Base-by-base conservation (phyloP, 495 filamentous ascomycete species). In the Durotheca rogersii region DNA sequence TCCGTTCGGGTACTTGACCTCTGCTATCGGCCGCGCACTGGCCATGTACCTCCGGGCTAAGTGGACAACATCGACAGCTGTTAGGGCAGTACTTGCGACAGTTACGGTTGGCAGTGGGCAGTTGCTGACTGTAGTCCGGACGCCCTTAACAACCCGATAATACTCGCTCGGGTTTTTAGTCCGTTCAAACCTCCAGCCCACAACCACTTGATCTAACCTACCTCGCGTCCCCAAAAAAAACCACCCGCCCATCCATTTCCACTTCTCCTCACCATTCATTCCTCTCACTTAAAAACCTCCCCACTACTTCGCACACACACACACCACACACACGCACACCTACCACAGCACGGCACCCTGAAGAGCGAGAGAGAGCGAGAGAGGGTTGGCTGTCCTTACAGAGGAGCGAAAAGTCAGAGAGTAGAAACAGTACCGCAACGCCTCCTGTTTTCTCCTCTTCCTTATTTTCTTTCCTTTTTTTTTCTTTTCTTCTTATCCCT, bases 221-320 rank as follows among this genome's bases (percentile, higher is more conserved):
- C 36, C 17, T 25, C 30, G 37, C 47, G 34, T 35, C 47, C 51
- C 47, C n/a, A n/a, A n/a, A n/a, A 49, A 66, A 54, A 63, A 51
- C 52, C 52, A 60, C 53, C 50, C 48, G 50, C 59, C 56, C 58
- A 57, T 62, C 63, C 60, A 66, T 64, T 61, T 66, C 60, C 63
- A 68, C 67, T 69, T 65, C 66, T 62, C 66, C 66, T 66, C 62
- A 52, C 40, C 53, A 65, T 63, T 69, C 64, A 55, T 50, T 51
- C n/a, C 57, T 48, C 55, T 61, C 42, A 32, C 44, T 41, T 36
- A 35, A 41, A n/a, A 54, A 46, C 57, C 56, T 69, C 52, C 49
- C 60, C 56, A 54, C 62, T 47, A 56, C n/a, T n/a, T n/a, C n/a
- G n/a, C n/a, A n/a, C n/a, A n/a, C n/a, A n/a, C n/a, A n/a, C n/a